Base-by-base conservation (phyloP, 2,329 filamentous ascomycete species). In the Aspergillus caelatus region DNA sequence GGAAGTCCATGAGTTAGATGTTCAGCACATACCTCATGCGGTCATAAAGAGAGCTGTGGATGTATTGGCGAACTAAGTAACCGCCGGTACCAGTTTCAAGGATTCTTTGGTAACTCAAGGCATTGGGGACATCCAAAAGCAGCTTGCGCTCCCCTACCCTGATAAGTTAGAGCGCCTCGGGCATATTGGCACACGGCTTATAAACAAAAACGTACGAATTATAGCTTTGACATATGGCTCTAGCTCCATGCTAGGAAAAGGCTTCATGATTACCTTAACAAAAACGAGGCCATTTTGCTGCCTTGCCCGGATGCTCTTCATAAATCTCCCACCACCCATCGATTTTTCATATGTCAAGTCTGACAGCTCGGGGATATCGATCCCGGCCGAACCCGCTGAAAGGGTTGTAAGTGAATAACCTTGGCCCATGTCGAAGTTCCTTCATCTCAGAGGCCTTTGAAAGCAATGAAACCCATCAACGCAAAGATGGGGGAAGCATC, bases 1-100 rank as follows among this genome's bases (percentile, higher is more conserved):
- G 28, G 48, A 23, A 10, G 26, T n/a, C 28, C 53, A 23, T 26
- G 19, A 43, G 28, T 19, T 41, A 45, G 23, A 55, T 53, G 43
- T 19, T 23, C 32, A 12, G 46, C 45, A 58, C 69, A 62, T 77
- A 85, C 83, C 83, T 88, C 78, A 99, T 88, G 60, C 95, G 91
- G 80, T 99, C 95, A 80, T 99, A 99, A 5, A 99, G 86, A 28
- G 95, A 98, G 82, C 91, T 97, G 79, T 98, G 95, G 65, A 98
- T 89, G 76, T 92, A 98, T 79, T 98, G 96, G 58, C 95, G 91
- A 62, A 97, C 92, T 23, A 99, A 86, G 75, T 96, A 97, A 55
- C 94, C 95, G 74, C 94, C 94, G 50, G 90, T 94, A 66, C 92
- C 90, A 14, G 94, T 97, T 80, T 99, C 95, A 72, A 97, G 86